Conservation (phyloP, 1,139 yeast species). For the Protomyces macrosporus region DNA sequence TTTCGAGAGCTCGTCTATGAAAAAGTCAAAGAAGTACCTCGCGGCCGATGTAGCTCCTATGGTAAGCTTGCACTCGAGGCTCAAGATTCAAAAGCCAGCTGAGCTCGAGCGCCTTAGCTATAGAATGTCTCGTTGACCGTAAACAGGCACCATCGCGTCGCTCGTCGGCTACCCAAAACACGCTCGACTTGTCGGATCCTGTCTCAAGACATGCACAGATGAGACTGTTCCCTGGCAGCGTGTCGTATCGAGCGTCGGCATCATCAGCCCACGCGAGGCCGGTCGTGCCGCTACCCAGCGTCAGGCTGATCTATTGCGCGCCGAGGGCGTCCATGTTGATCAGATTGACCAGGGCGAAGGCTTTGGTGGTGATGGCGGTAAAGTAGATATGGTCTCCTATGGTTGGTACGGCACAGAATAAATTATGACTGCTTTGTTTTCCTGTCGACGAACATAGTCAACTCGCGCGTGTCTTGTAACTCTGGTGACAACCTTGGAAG, state of each 20-base stretch:
- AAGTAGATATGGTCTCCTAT: slow-evolving; percentile 19
- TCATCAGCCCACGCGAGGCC: slow-evolving; percentile 22
- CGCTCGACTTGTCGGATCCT: slow-evolving; percentile 18
- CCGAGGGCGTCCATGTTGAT: slow-evolving; percentile 14
- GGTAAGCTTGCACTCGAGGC: neutral
- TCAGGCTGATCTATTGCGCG: slow-evolving; percentile 3
- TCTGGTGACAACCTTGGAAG: neutral
- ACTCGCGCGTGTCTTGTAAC: neutral
- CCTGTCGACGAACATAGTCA: neutral
- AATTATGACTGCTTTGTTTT: neutral
- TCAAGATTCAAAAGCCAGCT: too few relatives aligned
- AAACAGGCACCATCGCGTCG: neutral
- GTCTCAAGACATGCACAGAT: slow-evolving; percentile 1
- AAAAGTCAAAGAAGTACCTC: slow-evolving; percentile 4
- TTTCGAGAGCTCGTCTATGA: slow-evolving; percentile 16
- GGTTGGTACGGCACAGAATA: slow-evolving; percentile 7
- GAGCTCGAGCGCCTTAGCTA: too few relatives aligned
- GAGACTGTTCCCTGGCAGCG: slow-evolving; percentile 21
- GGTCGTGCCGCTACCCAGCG: slow-evolving; percentile 17
- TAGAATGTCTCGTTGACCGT: too few relatives aligned
- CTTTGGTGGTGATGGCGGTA: slow-evolving; percentile 13
- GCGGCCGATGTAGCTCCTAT: slow-evolving; percentile 2
- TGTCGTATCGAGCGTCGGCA: slow-evolving; percentile 8
- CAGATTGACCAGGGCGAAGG: slow-evolving; percentile 3
- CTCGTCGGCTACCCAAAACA: slow-evolving; percentile 16